These are phyloP conservation scores for Nemania diffusa DNA, from an alignment of 2,329 filamentous ascomycete species.

Conservation along the genomic window DNA sequence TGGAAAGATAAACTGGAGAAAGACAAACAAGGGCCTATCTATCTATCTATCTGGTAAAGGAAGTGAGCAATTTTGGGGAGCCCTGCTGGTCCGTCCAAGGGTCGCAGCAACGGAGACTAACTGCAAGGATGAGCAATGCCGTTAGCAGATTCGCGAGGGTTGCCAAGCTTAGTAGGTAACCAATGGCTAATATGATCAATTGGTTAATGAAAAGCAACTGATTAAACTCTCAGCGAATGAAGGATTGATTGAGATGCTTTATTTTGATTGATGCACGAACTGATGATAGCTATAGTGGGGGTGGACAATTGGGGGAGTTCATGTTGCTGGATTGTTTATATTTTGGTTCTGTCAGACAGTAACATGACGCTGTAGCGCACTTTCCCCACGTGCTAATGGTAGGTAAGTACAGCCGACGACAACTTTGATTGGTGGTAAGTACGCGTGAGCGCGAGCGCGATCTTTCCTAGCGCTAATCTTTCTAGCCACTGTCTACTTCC, in stretches of 20 bases:
- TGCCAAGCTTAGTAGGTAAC: constrained; percentile 6
- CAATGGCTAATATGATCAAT: constrained; percentile 33
- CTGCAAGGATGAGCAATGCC: constrained; percentile 11
- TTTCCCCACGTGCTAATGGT: not conserved
- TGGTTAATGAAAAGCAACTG: constrained; percentile 23
- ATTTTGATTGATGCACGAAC: constrained; percentile 32
- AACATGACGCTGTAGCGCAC: constrained; percentile 12
- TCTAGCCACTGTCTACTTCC: not conserved
- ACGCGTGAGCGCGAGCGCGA: not conserved
- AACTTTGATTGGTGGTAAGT: not conserved
- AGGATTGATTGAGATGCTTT: constrained; percentile 26
- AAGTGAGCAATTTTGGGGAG: constrained; percentile 37
- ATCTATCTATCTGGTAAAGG: not conserved
- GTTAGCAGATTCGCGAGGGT: constrained; percentile 2
- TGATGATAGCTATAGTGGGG: constrained; percentile 26
- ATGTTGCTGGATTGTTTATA: constrained; percentile 24
- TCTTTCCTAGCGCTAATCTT: too few relatives aligned
- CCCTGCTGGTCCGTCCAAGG: constrained; percentile 25
- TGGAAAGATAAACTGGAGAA: constrained; percentile 7
- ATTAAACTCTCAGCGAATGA: constrained; percentile 35
- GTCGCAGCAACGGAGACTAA: constrained; percentile 36
- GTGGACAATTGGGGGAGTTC: not conserved
- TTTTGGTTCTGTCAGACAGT: constrained; percentile 2
- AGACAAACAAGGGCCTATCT: constrained; percentile 26
- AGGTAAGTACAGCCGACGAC: not conserved